Base-by-base conservation (phyloP, 164 flowering plant genomes). In the Protea cynaroides region DNA sequence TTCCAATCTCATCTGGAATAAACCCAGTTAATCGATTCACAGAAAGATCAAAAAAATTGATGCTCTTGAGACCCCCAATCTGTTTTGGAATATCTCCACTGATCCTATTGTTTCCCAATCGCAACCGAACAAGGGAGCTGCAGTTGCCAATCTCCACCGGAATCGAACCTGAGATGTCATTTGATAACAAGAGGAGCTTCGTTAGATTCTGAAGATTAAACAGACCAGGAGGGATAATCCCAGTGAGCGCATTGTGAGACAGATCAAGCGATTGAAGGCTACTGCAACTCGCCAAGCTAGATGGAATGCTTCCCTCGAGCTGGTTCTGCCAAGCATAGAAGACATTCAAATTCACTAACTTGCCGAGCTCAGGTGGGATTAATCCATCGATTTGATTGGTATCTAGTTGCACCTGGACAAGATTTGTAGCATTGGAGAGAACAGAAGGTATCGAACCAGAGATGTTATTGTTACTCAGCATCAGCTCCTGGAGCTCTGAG, bases 311-410 rank as follows among this genome's bases (percentile, higher is more conserved):
- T 14, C 95, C 95, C 69, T 83, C 89, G 14, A 88, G 80, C 71
- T 76, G 81, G 79, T 88, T 88, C 52, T 82, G 65, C 95, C 92
- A 88, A 0, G 86, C 89, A 36, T 81, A 83, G 77, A 88, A 86
- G 10, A 84, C 80, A 8, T 36, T 70, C 8, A 88, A 69, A 69
- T 70, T 67, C 6, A 64, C 25, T 60, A 88, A 70, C 70, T 6
- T 60, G 25, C 95, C 92, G 36, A 88, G 67, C 74, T 85, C 91
- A 3, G 70, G 62, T 0, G 92, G 90, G 19, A 88, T 83, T 70
- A 76, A 62, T 34, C 95, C 95, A 3, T 92, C 81, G 12, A 88
- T 80, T 71, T 84, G 85, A 72, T 88, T 88, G 0, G 71, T 75
- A 49, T 88, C 87, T 25, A 86, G 78, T 69, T 86, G 87, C 63